Conservation (phyloP, 2,329 filamentous ascomycete species). For the Rhexocercosporidium sp. region DNA sequence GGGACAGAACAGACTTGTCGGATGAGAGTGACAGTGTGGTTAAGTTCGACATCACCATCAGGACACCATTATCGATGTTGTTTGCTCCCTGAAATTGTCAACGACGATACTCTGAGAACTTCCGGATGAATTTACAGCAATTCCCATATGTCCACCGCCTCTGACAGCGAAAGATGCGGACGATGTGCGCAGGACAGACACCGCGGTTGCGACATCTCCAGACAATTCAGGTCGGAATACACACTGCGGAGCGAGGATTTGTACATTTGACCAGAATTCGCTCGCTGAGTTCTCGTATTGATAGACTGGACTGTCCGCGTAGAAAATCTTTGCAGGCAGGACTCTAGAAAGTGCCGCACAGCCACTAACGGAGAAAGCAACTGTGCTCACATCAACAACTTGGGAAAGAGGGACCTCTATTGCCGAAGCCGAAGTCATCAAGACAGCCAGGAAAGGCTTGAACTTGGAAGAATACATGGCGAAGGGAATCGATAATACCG, state of each 20-base stretch:
- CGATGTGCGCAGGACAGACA: not conserved
- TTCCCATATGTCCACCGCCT: constrained; percentile 15
- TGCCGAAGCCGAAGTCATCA: too few species aligned
- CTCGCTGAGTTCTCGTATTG: constrained; percentile 7
- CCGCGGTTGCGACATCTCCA: not conserved
- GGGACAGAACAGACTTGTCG: not conserved
- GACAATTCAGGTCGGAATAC: constrained; percentile 6
- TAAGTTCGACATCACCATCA: constrained; percentile 13
- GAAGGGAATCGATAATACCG: too few species aligned
- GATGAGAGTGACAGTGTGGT: not conserved
- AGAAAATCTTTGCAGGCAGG: constrained; percentile 1
- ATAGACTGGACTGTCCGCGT: constrained; percentile 1
- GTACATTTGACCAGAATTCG: constrained; percentile 11
- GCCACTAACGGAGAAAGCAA: not conserved
- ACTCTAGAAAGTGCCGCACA: not conserved
- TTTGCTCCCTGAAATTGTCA: constrained; percentile 4
- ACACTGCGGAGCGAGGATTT: constrained; percentile 5
- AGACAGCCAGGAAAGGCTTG: too few species aligned
- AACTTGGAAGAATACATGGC: too few species aligned
- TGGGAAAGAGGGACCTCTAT: too few species aligned
- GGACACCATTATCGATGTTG: constrained; percentile 13
- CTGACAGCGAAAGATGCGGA: constrained; percentile 5
- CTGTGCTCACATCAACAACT: too few species aligned
- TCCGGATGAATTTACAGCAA: not conserved
- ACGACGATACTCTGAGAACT: not conserved